Conservation (phyloP, 495 filamentous ascomycete species). For the Apodospora peruviana region DNA sequence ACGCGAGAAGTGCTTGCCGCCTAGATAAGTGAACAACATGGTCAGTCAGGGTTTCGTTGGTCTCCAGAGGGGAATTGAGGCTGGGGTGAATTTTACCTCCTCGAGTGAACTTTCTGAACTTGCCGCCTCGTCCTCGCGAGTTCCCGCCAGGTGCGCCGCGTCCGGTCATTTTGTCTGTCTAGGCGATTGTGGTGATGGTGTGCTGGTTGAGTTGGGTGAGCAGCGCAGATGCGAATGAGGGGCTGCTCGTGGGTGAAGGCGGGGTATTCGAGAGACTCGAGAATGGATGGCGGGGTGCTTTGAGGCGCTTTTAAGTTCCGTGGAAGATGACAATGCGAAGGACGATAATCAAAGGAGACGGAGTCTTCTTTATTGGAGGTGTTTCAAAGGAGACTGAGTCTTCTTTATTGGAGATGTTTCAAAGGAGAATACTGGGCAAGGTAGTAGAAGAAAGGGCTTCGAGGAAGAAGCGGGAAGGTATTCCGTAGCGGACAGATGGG, state of each 20-base stretch:
- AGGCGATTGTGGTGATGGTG: too few species aligned
- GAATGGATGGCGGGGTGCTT: not conserved
- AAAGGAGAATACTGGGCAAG: too few species aligned
- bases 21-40: constrained; percentile 36
- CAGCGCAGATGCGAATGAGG: constrained; percentile 3
- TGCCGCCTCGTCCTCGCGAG: constrained; percentile 75
- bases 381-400: too few species aligned
- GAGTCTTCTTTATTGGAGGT: too few species aligned
- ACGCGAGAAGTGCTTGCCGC: constrained; percentile 90
- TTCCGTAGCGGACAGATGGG: too few species aligned
- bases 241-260: constrained; percentile 6
- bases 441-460: too few species aligned
- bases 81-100: constrained; percentile 57
- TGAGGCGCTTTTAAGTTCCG: too few species aligned
- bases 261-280: constrained; percentile 9
- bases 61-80: not conserved
- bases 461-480: too few species aligned
- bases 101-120: constrained; percentile 87
- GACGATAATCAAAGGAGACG: too few species aligned
- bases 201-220: constrained; percentile 7
- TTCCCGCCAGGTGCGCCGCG: constrained; percentile 50
- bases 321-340: too few species aligned
- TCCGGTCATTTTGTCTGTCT: constrained; percentile 54
- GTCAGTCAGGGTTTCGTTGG: not conserved
- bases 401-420: too few species aligned